These are phyloP conservation scores for Gracilaria gracilis DNA, from an alignment of 23 red algal genomes.

Conservation along the genomic window DNA sequence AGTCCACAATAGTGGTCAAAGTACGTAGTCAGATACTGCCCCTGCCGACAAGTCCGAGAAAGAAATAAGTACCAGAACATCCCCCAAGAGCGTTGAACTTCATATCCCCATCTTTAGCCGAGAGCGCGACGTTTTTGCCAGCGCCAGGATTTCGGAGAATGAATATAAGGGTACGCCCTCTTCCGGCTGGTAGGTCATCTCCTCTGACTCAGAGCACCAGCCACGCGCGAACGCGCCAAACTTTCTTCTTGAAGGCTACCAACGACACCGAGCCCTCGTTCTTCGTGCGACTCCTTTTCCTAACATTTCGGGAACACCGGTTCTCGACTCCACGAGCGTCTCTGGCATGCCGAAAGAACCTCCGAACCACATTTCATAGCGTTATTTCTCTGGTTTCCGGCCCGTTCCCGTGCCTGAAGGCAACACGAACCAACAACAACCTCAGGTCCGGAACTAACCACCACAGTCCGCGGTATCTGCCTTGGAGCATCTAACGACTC, in stretches of 20 bases:
- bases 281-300: background rate
- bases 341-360: too few relatives aligned
- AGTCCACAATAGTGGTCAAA: too few relatives aligned
- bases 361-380: background rate
- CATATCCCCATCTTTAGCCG: slow-evolving; percentile 1
- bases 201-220: background rate
- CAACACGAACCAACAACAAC: background rate
- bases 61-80: too few relatives aligned
- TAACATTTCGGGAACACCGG: background rate
- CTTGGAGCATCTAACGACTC: too few relatives aligned
- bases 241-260: background rate
- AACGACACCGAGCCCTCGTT: background rate
- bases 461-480: slow-evolving; percentile 2
- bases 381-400: background rate
- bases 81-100: background rate
- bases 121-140: background rate
- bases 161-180: background rate
- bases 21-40: too few relatives aligned
- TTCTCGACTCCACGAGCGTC: too few relatives aligned
- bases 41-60: too few relatives aligned
- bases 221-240: background rate
- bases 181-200: background rate
- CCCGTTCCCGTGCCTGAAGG: background rate
- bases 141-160: background rate
- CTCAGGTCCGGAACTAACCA: background rate